phyloP scores from a whole-genome alignment of 495 filamentous ascomycete species.

The Neurospora sp. region DNA sequence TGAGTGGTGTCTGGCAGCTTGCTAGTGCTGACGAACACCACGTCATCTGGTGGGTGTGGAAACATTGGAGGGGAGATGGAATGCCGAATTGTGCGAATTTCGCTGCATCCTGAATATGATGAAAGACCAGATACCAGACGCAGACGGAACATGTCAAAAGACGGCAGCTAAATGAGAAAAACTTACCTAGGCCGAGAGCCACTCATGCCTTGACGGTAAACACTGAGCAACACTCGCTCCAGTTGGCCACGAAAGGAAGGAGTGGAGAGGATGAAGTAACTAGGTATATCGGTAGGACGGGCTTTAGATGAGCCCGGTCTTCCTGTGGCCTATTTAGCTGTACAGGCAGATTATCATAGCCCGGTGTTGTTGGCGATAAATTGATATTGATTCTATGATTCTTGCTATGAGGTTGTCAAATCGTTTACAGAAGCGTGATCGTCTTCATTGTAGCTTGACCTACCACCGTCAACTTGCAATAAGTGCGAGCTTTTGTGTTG shows the following conservation, averaged over 20 bases:
- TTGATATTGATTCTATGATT: too few relatives aligned
- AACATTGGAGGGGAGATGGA: background rate
- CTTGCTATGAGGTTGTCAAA: too few relatives aligned
- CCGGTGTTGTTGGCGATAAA: too few relatives aligned
- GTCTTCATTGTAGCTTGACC: too few relatives aligned
- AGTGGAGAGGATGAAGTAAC: too few relatives aligned
- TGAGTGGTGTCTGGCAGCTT: background rate
- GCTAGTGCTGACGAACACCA: background rate
- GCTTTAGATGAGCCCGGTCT: too few relatives aligned
- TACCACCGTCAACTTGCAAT: too few relatives aligned
- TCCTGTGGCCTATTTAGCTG: too few relatives aligned
- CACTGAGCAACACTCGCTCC: background rate
- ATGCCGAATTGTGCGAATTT: background rate
- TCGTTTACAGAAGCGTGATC: too few relatives aligned
- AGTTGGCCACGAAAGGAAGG: background rate
- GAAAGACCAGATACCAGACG: background rate
- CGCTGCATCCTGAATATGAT: background rate
- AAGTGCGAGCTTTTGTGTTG: too few relatives aligned
- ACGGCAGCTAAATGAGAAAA: background rate
- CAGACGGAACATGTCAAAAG: background rate
- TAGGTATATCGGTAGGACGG: too few relatives aligned
- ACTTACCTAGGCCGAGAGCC: background rate
- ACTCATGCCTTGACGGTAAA: background rate
- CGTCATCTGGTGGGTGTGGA: background rate
- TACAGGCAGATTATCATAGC: too few relatives aligned